Conservation (phyloP, 352 stramenopile species). For the Globisporangium solare region DNA sequence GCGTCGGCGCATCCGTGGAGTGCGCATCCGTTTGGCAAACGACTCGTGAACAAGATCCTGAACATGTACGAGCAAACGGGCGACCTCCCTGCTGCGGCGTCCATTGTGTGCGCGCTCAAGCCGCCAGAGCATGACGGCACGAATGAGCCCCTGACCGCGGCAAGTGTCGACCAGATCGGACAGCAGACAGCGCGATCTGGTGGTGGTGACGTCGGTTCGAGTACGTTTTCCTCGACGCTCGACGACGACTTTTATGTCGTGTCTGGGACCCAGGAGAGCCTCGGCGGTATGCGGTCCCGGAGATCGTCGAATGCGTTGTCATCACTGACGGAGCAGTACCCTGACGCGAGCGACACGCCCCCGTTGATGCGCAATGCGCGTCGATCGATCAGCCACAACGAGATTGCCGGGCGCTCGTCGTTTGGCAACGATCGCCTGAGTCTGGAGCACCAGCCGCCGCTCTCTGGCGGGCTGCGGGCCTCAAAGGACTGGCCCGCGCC, state of each 20-base stretch:
- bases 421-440: slow-evolving; percentile 14
- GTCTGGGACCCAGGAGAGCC: neutral
- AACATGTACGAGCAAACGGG: slow-evolving; percentile 75
- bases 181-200: slow-evolving; percentile 1
- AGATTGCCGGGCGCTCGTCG: slow-evolving; percentile 21
- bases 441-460: slow-evolving; percentile 17
- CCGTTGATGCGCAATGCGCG: slow-evolving; percentile 45
- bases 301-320: slow-evolving; percentile 37
- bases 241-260: slow-evolving; percentile 20
- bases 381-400: slow-evolving; percentile 64
- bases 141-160: slow-evolving; percentile 14
- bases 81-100: slow-evolving; percentile 69
- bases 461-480: slow-evolving; percentile 12
- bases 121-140: slow-evolving; percentile 19
- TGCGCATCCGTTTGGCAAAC: slow-evolving; percentile 75
- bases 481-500: slow-evolving; percentile 47
- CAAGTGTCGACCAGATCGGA: neutral
- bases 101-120: slow-evolving; percentile 71
- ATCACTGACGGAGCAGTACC: slow-evolving; percentile 13
- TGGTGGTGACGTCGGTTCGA: neutral
- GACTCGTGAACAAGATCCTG: slow-evolving; percentile 71
- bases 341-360: slow-evolving; percentile 31
- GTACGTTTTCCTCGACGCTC: slow-evolving; percentile 6
- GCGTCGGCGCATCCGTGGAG: slow-evolving; percentile 64
- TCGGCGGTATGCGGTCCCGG: slow-evolving; percentile 10